Base-by-base conservation (phyloP, 2,329 filamentous ascomycete species). In the Alternaria conjuncta region DNA sequence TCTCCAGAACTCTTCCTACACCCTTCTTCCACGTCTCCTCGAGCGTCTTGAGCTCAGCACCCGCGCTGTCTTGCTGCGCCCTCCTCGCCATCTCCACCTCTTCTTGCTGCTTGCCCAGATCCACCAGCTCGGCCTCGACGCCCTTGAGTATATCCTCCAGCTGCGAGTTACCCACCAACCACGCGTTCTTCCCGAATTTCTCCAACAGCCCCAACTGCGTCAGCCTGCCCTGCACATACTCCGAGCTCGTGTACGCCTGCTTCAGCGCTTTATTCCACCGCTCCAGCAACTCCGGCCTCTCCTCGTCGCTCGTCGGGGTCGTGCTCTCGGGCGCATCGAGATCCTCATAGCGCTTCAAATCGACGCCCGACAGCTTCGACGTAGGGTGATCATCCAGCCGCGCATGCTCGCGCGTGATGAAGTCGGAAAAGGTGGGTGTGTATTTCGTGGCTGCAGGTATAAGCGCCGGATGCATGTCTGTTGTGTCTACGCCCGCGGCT, bases 111-210 rank as follows among this genome's bases (percentile, higher is more conserved):
- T 86, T 84, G 78, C 89, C 90, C 20, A 87, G 82, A 43, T 84
- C 85, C 13, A 88, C 89, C 54, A 98, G 84, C 73, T 97, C 93
- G 47, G 84, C 84, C 84, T 98, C 95, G 25, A 96, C 75, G 12
- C 79, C 79, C 55, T 86, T 85, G 55, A 96, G 80, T 45, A 93
- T 86, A 46, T 88, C 87, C 81, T 97, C 95, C 20, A 94, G 80
- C 70, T 92, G 89, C 71, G 90, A 88, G 80, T 99, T 99, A 6
- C 88, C 88, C 9, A 97, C 86, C 59, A 99, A 85, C 95, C 96
- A 98, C 10, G 93, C 91, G 79, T 97, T 97, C 82, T 93, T 93
- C 70, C 95, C 96, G 79, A 90, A 90, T 55, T 86, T 86, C 73
- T 96, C 92, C 20, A 97, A 87, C n/a, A 97, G 85, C 1, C 85